Evolutionary conservation across 2,329 filamentous ascomycete species (phyloP), one percentile per base, ranked within the genome.

Genomic region (Xenoacremonium recifei): DNA sequence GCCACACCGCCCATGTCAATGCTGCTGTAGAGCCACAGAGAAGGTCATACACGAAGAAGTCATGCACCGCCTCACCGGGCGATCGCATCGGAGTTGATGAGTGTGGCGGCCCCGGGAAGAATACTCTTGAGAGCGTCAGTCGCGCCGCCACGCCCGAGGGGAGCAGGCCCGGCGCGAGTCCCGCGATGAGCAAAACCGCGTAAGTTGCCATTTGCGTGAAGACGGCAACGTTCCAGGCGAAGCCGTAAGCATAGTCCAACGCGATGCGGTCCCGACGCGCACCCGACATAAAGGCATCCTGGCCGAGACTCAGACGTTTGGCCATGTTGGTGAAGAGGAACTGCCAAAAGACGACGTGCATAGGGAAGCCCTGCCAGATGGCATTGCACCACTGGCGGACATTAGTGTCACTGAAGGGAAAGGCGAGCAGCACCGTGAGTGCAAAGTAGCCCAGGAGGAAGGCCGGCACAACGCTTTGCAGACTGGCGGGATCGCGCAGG

Each of bases 11-110:
- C 56, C 55, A 61, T 2, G 53, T 10, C 9, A 59, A 19, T 0
- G 23, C 33, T 1, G 51, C 51, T 1, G 43, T 19, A 16, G 54
- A 53, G 1, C 58, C 58, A 2, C 39, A 31, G 5, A 47, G 50
- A 7, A 59, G 30, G n/a, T 60, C 58, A 16, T 54, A 61, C n/a
- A 44, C 39, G n/a, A 60, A 36, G 27, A 58, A 58, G 11, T 54
- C 51, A 11, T 56, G 57, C 2, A 52, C 42, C 0, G 50, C 54
- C 1, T 41, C 29, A 3, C 42, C 50, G 5, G 54, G 37, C 1
- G 49, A 51, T 4, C 31, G 32, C 53, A 57, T 55, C 2, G 44
- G 49, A 2, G 34, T 20, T 13, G 40, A 40, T 0, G 53, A 45
- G 36, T 58, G 55, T 5, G 50, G 50, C 5, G 38, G 12, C 1